These are phyloP conservation scores for Flaveria bidentis DNA, from an alignment of 129 eudicot genomes.

Conservation along the genomic window DNA sequence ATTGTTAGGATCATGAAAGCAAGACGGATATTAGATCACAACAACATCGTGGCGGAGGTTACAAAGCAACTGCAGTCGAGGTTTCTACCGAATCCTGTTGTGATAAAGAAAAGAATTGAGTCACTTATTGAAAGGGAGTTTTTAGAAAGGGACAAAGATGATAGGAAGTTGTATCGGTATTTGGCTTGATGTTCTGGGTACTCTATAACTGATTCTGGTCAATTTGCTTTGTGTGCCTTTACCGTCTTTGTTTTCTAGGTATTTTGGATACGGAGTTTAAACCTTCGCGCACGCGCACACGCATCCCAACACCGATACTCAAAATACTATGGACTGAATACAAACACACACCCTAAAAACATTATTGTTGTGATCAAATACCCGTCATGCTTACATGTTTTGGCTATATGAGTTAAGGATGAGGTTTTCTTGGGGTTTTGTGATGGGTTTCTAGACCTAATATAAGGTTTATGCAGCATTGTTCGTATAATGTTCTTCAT, in stretches of 20 bases:
- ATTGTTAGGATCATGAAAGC: conserved; percentile 55
- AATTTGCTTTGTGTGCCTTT: not conserved
- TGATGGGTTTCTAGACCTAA: not conserved
- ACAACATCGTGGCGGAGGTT: conserved; percentile 43
- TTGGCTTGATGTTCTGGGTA: conserved; percentile 26
- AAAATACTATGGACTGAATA: not conserved
- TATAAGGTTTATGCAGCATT: not conserved
- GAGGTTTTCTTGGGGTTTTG: not conserved
- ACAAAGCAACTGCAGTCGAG: conserved; percentile 25
- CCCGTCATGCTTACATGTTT: not conserved
- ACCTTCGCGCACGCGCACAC: not conserved
- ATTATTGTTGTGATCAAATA: not conserved
- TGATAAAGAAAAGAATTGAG: conserved; percentile 50
- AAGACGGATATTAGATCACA: conserved; percentile 45
- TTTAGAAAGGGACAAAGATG: conserved; percentile 49
- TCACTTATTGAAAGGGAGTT: conserved; percentile 52
- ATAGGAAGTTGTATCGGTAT: conserved; percentile 38
- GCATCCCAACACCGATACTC: not conserved
- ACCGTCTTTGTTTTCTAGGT: not conserved
- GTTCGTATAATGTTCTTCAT: too few species aligned
- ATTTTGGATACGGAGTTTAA: not conserved
- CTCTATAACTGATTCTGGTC: not conserved
- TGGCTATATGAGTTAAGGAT: not conserved
- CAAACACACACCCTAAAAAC: not conserved
- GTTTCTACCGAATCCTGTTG: conserved; percentile 25